Conservation (phyloP, 768 basidiomycete genomes). For the Auricularia cornea region DNA sequence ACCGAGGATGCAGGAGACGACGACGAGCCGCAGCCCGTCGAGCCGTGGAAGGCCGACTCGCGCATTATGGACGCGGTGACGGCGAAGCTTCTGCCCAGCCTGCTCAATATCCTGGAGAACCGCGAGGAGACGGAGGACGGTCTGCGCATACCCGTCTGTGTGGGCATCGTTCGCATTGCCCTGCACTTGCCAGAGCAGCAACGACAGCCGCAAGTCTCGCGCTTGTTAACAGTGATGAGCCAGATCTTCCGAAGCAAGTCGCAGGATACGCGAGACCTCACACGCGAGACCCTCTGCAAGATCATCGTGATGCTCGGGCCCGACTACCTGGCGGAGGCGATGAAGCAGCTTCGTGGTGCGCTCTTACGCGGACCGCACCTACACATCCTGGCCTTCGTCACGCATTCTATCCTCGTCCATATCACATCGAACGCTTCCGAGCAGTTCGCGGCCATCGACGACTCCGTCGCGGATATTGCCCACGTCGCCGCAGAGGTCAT, state of each 20-base stretch:
- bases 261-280: slow-evolving; percentile 84
- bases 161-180: slow-evolving; percentile 81
- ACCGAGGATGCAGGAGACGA: slow-evolving; percentile 18
- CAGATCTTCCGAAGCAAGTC: slow-evolving; percentile 91
- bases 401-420: slow-evolving; percentile 74
- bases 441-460: slow-evolving; percentile 62
- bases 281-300: slow-evolving; percentile 72
- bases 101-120: slow-evolving; percentile 75
- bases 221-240: slow-evolving; percentile 74
- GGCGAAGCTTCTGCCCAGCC: slow-evolving; percentile 62
- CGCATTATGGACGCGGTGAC: slow-evolving; percentile 70
- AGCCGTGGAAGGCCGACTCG: slow-evolving; percentile 10
- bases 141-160: slow-evolving; percentile 78
- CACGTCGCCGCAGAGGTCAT: slow-evolving; percentile 82
- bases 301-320: slow-evolving; percentile 70
- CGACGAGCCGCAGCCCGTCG: slow-evolving; percentile 10
- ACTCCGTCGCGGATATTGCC: slow-evolving; percentile 68
- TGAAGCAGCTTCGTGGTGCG: slow-evolving; percentile 78
- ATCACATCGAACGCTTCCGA: slow-evolving; percentile 50
- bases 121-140: slow-evolving; percentile 77
- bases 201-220: slow-evolving; percentile 60
- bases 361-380: slow-evolving; percentile 88
- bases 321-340: slow-evolving; percentile 57
- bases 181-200: slow-evolving; percentile 60
- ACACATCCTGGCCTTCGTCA: slow-evolving; percentile 80